Conservation (phyloP, 2,329 filamentous ascomycete species). For the Claviceps paspali region DNA sequence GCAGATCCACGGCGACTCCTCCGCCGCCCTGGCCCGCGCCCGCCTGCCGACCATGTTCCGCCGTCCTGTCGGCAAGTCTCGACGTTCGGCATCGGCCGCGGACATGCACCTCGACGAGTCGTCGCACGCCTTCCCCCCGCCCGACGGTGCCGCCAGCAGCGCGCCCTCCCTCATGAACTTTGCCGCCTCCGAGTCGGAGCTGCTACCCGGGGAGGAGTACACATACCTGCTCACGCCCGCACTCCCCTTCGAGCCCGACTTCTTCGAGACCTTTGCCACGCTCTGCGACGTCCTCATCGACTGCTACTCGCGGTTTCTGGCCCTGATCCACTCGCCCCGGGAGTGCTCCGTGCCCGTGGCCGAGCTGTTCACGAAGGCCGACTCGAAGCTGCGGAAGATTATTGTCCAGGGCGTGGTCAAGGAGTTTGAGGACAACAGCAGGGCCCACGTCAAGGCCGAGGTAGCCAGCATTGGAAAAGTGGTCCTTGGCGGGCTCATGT, state of each 20-base stretch:
- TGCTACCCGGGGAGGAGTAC: conserved; percentile 75
- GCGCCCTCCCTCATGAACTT: conserved; percentile 36
- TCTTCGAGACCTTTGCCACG: conserved; percentile 90
- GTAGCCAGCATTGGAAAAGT: conserved; percentile 76
- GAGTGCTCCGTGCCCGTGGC: conserved; percentile 56
- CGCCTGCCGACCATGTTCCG: conserved; percentile 76
- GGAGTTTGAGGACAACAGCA: conserved; percentile 82
- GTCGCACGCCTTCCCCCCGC: conserved; percentile 12
- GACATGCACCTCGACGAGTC: conserved; percentile 22
- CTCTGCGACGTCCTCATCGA: conserved; percentile 92
- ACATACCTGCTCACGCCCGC: conserved; percentile 78
- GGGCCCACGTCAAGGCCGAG: conserved; percentile 62
- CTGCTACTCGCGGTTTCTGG: conserved; percentile 66
- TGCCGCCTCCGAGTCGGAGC: conserved; percentile 45
- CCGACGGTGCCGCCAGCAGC: conserved; percentile 17
- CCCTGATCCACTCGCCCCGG: conserved; percentile 58
- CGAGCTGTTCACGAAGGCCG: conserved; percentile 81
- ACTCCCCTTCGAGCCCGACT: conserved; percentile 91
- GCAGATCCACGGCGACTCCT: conserved; percentile 66
- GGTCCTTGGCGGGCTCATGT: conserved; percentile 75
- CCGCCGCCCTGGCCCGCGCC: conserved; percentile 59
- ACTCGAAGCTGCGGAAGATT: conserved; percentile 73
- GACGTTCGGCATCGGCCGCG: conserved; percentile 35
- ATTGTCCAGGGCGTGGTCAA: conserved; percentile 75
- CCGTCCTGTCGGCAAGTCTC: conserved; percentile 42